Evolutionary conservation across 208 protist species (phyloP).

Genomic region (Lotmaria passim): DNA sequence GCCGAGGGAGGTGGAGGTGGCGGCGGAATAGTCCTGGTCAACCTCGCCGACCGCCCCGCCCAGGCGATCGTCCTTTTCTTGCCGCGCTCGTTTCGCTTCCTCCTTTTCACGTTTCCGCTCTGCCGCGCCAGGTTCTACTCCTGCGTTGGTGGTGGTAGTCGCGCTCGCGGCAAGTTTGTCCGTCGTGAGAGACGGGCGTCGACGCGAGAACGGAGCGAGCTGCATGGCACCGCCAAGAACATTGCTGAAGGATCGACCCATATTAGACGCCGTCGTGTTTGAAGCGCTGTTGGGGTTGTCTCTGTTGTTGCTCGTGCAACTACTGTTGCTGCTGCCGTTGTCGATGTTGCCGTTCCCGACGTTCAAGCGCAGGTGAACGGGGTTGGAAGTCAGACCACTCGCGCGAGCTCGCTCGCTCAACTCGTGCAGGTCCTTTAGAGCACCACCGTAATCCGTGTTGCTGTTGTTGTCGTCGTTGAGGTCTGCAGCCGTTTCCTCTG

Average conservation of each 20-base stretch:
- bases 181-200: slow-evolving; percentile 1
- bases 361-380: neutral
- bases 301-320: neutral
- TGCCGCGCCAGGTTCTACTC: no score
- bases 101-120: neutral
- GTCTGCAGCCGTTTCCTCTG: no score
- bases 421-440: neutral
- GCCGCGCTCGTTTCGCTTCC: neutral
- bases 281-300: neutral
- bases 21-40: neutral
- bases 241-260: neutral
- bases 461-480: neutral
- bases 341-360: neutral
- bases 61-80: no score
- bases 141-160: neutral
- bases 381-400: slow-evolving; percentile 23
- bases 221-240: slow-evolving; percentile 9
- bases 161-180: neutral
- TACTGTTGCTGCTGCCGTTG: neutral
- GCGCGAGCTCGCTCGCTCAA: neutral
- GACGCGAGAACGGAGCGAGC: slow-evolving; percentile 1
- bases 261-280: neutral
- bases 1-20: neutral
- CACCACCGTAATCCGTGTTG: neutral
- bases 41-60: no score